Evolutionary conservation across 345 rosid genomes (phyloP), one percentile per base, ranked within the genome.

Genomic region (Schrenkiella parvula): DNA sequence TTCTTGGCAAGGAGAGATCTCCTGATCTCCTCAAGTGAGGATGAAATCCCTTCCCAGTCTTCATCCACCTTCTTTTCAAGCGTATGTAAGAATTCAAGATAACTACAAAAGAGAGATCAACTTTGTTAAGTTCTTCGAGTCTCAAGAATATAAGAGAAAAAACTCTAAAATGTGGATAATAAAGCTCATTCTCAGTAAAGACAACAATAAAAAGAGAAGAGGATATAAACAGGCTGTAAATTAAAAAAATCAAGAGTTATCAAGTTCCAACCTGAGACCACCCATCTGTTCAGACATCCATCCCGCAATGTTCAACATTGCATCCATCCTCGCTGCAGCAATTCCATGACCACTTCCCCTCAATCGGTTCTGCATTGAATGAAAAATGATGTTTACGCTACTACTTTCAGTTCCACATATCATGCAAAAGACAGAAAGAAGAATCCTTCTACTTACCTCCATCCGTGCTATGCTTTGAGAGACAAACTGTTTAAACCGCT

Each of bases 261-360:
- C 44, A 67, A 39, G 63, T 39, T 76, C 76, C 55, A 63, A 95
- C 99, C 99, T 91, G 79, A 89, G 71, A 80, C 99, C 98, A 80
- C 96, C 92, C 96, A 95, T 95, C 83, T 91, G 99, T 73, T 95
- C 99, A 74, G 99, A 91, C 65, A 95, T 80, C 98, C 96, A 91
- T 64, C 98, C 99, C 8, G 98, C 86, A 75, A 81, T 57, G 75
- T 87, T 91, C 75, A 91, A 80, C 88, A 88, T 91, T 60, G 96
- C 98, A 79, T 88, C 96, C 98, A 91, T 87, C 79, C 99, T 87
- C 26, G 92, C 82, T 1, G 93, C 90, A 29, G 98, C 98, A 76
- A 95, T 77, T 77, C 87, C 92, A 8, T 95, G 97, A 57, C 99
- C 99, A 77, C 98, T 80, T 77, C 98, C 98, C 80, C 93, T 84